Conservation (phyloP, 257 asterid genomes). For the Solanum habrochaites region DNA sequence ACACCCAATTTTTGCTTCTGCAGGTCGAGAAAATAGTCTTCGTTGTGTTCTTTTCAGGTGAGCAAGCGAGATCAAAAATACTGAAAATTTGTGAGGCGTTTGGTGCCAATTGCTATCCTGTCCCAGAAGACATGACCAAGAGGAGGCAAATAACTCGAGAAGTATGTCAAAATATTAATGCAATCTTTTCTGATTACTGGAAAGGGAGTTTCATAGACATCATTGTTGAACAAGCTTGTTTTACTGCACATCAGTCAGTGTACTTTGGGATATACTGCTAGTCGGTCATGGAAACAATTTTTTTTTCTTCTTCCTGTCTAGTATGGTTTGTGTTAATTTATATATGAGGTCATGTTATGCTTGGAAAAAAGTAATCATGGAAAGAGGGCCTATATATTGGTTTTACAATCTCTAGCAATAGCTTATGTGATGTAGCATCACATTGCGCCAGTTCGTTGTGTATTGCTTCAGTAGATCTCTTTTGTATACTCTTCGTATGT, state of each 20-base stretch:
- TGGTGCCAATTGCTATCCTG: conserved; percentile 95
- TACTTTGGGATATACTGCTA: background rate
- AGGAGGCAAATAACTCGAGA: conserved; percentile 80
- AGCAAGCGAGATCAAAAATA: conserved; percentile 89
- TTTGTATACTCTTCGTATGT: background rate
- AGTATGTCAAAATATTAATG: conserved; percentile 35
- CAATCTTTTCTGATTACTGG: conserved; percentile 10
- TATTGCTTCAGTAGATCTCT: background rate
- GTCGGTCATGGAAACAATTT: background rate
- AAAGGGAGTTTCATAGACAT: background rate
- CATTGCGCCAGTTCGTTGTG: background rate
- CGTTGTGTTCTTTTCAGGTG: conserved; percentile 97
- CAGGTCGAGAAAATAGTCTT: conserved; percentile 94
- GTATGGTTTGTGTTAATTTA: background rate
- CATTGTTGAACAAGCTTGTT: background rate
- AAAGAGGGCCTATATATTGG: background rate
- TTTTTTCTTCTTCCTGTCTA: background rate
- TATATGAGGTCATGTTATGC: background rate
- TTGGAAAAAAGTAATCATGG: background rate
- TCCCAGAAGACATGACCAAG: conserved; percentile 75
- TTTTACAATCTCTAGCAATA: background rate
- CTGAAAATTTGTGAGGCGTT: conserved; percentile 95
- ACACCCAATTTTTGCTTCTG: conserved; percentile 19
- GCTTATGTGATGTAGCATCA: background rate
- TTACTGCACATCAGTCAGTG: background rate